Evolutionary conservation across 257 asterid genomes (phyloP).

Genomic region (Salvia miltiorrhiza): DNA sequence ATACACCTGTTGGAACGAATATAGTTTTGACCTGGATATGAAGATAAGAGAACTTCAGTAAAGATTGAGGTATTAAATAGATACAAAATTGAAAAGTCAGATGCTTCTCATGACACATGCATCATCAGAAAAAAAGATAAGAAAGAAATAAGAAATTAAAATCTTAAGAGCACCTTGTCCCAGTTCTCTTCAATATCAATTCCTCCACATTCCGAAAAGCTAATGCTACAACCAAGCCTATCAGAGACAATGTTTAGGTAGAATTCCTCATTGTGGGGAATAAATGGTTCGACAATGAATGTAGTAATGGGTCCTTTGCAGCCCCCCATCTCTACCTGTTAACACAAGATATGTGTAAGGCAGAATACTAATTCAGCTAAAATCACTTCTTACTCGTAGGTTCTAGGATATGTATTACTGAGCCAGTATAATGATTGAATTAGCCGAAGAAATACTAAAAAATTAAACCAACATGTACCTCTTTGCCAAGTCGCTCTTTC

Average conservation of each 20-base stretch:
- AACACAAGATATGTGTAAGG: conserved; percentile 8
- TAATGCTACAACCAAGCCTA: conserved; percentile 87
- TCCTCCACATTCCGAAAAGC: conserved; percentile 97
- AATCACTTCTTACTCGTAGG: not conserved
- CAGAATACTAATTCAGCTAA: not conserved
- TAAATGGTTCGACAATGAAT: conserved; percentile 87
- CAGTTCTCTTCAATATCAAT: conserved; percentile 95
- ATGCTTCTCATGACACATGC: no score
- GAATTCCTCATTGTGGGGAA: conserved; percentile 83
- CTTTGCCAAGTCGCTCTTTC: conserved; percentile 87
- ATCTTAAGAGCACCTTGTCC: no score
- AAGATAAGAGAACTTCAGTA: no score
- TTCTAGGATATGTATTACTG: not conserved
- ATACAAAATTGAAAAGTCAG: no score
- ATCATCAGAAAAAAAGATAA: no score
- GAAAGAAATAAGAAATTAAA: no score
- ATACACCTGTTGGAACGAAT: conserved; percentile 56
- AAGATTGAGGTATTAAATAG: no score
- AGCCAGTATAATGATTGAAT: not conserved
- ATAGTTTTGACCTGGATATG: conserved; percentile 87
- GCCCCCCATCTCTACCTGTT: conserved; percentile 93
- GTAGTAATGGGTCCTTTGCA: conserved; percentile 95
- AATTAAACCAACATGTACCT: conserved; percentile 48
- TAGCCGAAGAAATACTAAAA: not conserved
- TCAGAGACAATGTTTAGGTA: conserved; percentile 86